Evolutionary conservation across 306 rosid genomes (phyloP).

Genomic region (Dryas drummondii): DNA sequence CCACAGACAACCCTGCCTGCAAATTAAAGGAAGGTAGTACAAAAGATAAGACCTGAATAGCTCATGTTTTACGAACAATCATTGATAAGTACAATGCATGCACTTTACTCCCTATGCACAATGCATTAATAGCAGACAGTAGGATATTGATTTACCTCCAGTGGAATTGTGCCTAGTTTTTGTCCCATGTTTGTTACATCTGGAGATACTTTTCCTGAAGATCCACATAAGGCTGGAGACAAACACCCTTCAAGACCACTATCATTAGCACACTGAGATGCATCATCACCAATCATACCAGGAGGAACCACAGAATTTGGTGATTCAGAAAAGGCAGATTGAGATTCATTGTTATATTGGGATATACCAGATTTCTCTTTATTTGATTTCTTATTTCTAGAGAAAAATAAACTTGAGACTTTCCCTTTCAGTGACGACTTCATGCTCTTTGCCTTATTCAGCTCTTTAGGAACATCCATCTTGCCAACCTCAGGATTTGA

Average conservation of each 20-base stretch:
- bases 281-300: slow-evolving; percentile 40
- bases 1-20: slow-evolving; percentile 60
- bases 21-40: background rate
- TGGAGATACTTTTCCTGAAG: slow-evolving; percentile 41
- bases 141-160: slow-evolving; percentile 56
- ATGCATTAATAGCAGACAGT: background rate
- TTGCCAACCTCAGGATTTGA: slow-evolving; percentile 39
- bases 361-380: slow-evolving; percentile 55
- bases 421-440: slow-evolving; percentile 82
- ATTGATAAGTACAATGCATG: background rate
- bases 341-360: slow-evolving; percentile 39
- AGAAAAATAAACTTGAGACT: slow-evolving; percentile 81
- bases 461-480: slow-evolving; percentile 44
- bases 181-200: slow-evolving; percentile 39
- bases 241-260: slow-evolving; percentile 51
- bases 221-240: slow-evolving; percentile 40
- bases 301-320: slow-evolving; percentile 31
- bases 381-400: slow-evolving; percentile 66
- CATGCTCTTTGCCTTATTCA: slow-evolving; percentile 55
- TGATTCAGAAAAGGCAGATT: slow-evolving; percentile 38
- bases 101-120: background rate
- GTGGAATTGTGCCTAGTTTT: slow-evolving; percentile 46
- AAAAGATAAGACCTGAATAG: background rate
- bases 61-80: background rate
- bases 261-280: slow-evolving; percentile 42